Evolutionary conservation across 371 early-diverging fungal genomes (phyloP), one percentile per base, ranked within the genome.

Genomic region (Phascolomyces articulosus): DNA sequence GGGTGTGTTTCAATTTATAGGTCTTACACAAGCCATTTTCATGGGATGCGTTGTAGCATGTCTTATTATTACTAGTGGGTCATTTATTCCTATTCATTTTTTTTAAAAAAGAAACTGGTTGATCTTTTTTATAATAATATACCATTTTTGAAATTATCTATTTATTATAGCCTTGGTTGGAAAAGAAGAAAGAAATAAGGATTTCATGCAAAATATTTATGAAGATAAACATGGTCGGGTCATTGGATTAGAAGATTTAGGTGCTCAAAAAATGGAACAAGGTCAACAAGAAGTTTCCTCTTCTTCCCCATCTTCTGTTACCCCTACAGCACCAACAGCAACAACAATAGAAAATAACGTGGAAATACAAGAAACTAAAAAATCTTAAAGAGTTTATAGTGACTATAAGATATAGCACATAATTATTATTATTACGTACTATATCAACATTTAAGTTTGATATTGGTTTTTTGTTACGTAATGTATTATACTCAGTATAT

Each of bases 21-120:
- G 40, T 9, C 31, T 20, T 8, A 83, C 83, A 2, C 90, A 90
- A 61, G 89, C 85, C 8, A 84, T 87, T 13, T 78, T 92, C 31
- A 82, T 89, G 70, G 89, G 85, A 0, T 71, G 76, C 64, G 83
- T 85, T n/a, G 85, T 77, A 58, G 74, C 55, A 11, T 68, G 77
- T 18, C 44, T 80, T 21, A 59, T 77, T 16, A 75, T 80, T n/a
- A 64, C 71, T 47, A 67, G 80, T 80, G 73, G 68, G 63, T 29
- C 7, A n/a, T n/a, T n/a, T n/a, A n/a, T n/a, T n/a, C n/a, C n/a
- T n/a, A n/a, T n/a, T n/a, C n/a, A n/a, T n/a, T n/a, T n/a, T 15
- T 16, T 38, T 9, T 44, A 16, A 13, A 44, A 44, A 4, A 44
- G 8, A 18, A 13, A 44, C 16, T 15, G 16, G 15, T 44, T 13